Conservation (phyloP, 768 basidiomycete genomes). For the Leucosporidium scottii region DNA sequence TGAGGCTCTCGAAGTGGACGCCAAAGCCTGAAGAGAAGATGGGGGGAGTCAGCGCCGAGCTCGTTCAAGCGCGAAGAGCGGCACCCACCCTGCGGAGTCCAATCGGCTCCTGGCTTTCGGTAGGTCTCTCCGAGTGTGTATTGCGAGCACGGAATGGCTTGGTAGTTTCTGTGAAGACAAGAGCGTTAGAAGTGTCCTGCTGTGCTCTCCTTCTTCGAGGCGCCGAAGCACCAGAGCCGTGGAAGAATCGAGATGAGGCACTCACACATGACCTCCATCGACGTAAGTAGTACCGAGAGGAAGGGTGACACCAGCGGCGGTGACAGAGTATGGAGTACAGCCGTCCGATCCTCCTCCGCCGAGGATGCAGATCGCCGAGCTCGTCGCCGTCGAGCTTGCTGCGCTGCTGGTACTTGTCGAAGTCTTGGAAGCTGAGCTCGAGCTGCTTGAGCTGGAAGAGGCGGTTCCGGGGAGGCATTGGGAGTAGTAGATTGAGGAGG, state of each 20-base stretch:
- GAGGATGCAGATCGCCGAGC: neutral
- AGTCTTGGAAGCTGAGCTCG: neutral
- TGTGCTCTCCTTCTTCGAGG: neutral
- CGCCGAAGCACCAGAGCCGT: no score
- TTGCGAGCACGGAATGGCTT: constrained; percentile 6
- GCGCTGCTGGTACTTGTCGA: neutral
- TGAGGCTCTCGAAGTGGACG: constrained; percentile 11
- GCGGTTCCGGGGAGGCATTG: neutral
- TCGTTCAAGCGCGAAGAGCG: neutral
- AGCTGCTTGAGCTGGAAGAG: neutral
- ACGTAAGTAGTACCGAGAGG: neutral
- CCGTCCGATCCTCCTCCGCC: neutral
- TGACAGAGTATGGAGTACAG: constrained; percentile 12
- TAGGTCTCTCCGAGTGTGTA: constrained; percentile 9
- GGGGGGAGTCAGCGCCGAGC: no score
- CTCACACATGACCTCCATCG: neutral
- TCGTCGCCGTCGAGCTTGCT: neutral
- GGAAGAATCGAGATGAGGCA: neutral
- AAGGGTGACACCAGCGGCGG: neutral
- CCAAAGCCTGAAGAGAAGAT: no score
- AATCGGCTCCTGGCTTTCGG: neutral
- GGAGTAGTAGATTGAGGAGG: neutral
- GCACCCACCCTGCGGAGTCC: no score
- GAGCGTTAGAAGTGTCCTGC: neutral
- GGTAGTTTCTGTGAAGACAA: constrained; percentile 5